A percentile compares a stretch with the other conserved stretches of the same genome.
These are phyloP conservation scores for Malus hybrid DNA, from an alignment of 331 rosid species.

Conservation along the genomic window DNA sequence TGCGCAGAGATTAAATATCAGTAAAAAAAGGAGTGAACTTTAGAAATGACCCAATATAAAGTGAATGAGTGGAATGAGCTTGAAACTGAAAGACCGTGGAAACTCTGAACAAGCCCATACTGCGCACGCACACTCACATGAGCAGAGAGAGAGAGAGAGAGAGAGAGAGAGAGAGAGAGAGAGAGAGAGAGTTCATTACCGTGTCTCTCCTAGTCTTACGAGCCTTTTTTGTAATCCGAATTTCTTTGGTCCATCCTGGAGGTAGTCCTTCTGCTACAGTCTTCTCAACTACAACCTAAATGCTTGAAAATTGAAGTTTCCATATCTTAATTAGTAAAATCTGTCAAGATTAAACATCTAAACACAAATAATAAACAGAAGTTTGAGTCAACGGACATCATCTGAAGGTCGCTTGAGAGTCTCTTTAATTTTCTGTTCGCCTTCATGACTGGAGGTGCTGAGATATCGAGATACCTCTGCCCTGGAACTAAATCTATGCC, in stretches of 20 bases:
- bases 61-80: neutral
- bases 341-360: neutral
- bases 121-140: neutral
- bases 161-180: neutral
- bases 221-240: constrained; percentile 33
- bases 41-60: neutral
- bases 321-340: constrained; percentile 26
- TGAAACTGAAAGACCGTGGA: neutral
- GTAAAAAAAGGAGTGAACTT: neutral
- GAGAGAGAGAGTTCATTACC: constrained; percentile 29
- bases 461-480: constrained; percentile 52
- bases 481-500: constrained; percentile 50
- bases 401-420: constrained; percentile 20
- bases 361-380: constrained; percentile 4
- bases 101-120: neutral
- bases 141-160: too few relatives aligned
- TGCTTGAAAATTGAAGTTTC: constrained; percentile 43
- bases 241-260: constrained; percentile 53
- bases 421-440: constrained; percentile 20
- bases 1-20: constrained; percentile 15
- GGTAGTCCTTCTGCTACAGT: constrained; percentile 49
- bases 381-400: constrained; percentile 45
- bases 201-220: constrained; percentile 39
- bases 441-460: constrained; percentile 6
- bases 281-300: constrained; percentile 60